These are phyloP conservation scores for Solanum appendiculatum DNA, from an alignment of 257 asterid genomes.

Conservation along the genomic window DNA sequence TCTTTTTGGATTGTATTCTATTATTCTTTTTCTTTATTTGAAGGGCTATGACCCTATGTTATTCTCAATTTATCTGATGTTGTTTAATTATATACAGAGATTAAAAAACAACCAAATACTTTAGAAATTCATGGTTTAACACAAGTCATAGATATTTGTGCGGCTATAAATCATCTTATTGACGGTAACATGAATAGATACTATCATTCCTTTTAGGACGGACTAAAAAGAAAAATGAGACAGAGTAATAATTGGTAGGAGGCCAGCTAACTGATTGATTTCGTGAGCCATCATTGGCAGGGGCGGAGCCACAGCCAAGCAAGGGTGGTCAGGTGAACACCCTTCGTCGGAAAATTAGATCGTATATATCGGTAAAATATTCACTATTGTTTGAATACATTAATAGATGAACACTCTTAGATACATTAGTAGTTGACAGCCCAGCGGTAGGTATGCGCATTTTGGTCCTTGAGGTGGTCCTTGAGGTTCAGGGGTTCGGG, in stretches of 20 bases:
- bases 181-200: neutral
- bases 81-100: neutral
- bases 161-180: no score
- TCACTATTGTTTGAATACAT: no score
- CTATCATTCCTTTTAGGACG: neutral
- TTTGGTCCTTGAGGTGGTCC: no score
- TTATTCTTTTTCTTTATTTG: neutral
- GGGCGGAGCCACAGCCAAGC: no score
- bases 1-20: neutral
- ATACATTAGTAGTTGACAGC: no score
- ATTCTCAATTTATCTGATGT: neutral
- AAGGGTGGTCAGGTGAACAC: no score
- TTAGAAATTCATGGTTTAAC: neutral
- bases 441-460: no score
- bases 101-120: no score
- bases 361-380: no score
- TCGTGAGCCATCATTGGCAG: neutral
- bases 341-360: no score
- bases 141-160: neutral
- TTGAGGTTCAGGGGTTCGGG: no score
- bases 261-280: neutral
- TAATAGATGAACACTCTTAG: no score
- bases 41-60: neutral
- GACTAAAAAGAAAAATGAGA: neutral
- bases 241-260: neutral